Evolutionary conservation across 257 asterid genomes (phyloP), one percentile per base, ranked within the genome.

Genomic region (Solanum corneliomulleri): DNA sequence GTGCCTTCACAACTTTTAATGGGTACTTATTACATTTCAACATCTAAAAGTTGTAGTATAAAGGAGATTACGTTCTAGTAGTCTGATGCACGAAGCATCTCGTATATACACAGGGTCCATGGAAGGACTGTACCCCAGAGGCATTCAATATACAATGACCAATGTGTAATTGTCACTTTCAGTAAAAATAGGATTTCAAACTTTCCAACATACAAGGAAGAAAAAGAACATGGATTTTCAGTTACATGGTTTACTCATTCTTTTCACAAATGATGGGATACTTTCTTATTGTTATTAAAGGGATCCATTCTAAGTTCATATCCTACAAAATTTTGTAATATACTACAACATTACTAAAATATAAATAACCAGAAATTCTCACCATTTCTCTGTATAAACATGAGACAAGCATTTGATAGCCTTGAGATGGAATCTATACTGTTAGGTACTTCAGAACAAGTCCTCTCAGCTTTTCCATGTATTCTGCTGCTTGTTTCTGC

Each of bases 391-490:
- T 31, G 71, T 52, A 49, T 25, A 85, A 85, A 69, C 13, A 68
- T n/a, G 83, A 76, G 72, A 84, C 37, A 4, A 42, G 52, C 15
- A 71, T 8, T 33, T 35, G 56, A 42, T 66, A 60, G 8, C 11
- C 35, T 29, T 66, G n/a, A 74, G 83, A 66, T 39, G 69, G 33
- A 56, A 13, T n/a, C 93, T 91, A 94, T 60, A 93, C 93, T 4
- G 98, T 94, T 71, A 96, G 87, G 86, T 96, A 96, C 94, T 96
- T 96, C 71, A 96, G 91, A 93, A 96, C 93, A 31, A 91, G 89
- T 76, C 92, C 91, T 8, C 99, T 95, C 84, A 96, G 90, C 94
- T 95, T 96, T 89, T 93, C 92, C 99, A 96, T 96, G 82, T 92
- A 94, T 27, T 92, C 95, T 31, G 98, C 99, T 31, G 94, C 98